Evolutionary conservation across 257 asterid genomes (phyloP), one percentile per base, ranked within the genome.

Genomic region (Ophiorrhiza pumila): DNA sequence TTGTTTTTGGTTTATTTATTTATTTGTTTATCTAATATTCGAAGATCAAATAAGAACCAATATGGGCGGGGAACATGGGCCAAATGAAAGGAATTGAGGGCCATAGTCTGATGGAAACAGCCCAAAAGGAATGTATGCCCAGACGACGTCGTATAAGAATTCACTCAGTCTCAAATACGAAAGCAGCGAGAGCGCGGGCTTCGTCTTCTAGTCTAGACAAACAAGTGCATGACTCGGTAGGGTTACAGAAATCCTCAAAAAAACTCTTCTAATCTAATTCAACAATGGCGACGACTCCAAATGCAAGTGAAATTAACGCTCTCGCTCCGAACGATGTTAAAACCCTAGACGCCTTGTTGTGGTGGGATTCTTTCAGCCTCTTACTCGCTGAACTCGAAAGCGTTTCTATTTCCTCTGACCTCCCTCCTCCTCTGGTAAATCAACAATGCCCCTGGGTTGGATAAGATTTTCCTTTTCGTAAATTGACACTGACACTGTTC

Each of bases 341-440:
- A 73, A 45, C 84, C 15, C 84, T 87, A 11, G 99, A 91, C 64
- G 89, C 89, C 31, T 84, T 95, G 3, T 91, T 95, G 10, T 95
- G 98, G 98, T 95, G 97, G 97, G 96, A 95, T 39, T 89, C 99
- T n/a, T 95, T 95, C 84, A 64, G 39, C 64, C 71, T 60, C 49
- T 73, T 95, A 60, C 88, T 91, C 67, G 72, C 83, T 47, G 92
- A 95, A 32, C 97, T 95, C 57, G 97, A 95, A 64, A 84, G 84
- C 66, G 83, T 88, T 56, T 79, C 87, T 22, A 71, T 77, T 70
- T 80, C 93, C 57, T 83, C 95, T 74, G 84, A 81, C 49, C 46
- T 84, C 63, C 87, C 99, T 20, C 77, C 82, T 43, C 34, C 83
- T 65, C 79, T 95, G 92, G 97, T 90, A 86, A 75, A 15, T 34